Evolutionary conservation across 495 filamentous ascomycete genomes (phyloP).

Genomic region (Penicillium paradoxum): DNA sequence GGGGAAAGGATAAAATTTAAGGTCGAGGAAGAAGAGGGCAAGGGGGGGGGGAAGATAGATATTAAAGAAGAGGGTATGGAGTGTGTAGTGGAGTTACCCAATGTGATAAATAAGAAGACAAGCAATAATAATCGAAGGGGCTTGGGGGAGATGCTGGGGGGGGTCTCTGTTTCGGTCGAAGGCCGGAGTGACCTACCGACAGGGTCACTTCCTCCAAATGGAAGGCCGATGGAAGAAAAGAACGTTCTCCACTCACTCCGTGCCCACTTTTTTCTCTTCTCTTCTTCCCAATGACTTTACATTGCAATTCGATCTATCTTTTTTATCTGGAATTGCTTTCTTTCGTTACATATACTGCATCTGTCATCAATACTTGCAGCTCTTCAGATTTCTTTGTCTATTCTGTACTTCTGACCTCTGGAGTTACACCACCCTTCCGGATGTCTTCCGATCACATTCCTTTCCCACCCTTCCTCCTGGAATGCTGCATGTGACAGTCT

Average conservation of each 20-base stretch:
- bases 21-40: slow-evolving; percentile 5
- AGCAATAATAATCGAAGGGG: slow-evolving; percentile 6
- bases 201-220: slow-evolving; percentile 8
- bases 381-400: neutral
- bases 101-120: neutral
- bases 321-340: neutral
- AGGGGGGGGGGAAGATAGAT: neutral
- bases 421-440: slow-evolving; percentile 4
- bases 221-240: slow-evolving; percentile 24
- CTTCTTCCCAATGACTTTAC: neutral
- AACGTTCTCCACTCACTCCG: slow-evolving; percentile 4
- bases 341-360: too few relatives aligned
- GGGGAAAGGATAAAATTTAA: slow-evolving; percentile 10
- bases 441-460: slow-evolving; percentile 3
- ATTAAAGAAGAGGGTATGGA: neutral
- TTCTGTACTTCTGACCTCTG: neutral
- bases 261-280: slow-evolving; percentile 16
- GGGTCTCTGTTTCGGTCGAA: slow-evolving; percentile 13
- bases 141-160: neutral
- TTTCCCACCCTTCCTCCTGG: neutral
- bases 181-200: slow-evolving; percentile 4
- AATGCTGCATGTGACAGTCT: slow-evolving; percentile 4
- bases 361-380: neutral
- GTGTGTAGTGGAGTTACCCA: neutral
- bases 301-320: neutral